Conservation (phyloP, 2,329 filamentous ascomycete genomes). For the Lasiodiplodia theobromae region DNA sequence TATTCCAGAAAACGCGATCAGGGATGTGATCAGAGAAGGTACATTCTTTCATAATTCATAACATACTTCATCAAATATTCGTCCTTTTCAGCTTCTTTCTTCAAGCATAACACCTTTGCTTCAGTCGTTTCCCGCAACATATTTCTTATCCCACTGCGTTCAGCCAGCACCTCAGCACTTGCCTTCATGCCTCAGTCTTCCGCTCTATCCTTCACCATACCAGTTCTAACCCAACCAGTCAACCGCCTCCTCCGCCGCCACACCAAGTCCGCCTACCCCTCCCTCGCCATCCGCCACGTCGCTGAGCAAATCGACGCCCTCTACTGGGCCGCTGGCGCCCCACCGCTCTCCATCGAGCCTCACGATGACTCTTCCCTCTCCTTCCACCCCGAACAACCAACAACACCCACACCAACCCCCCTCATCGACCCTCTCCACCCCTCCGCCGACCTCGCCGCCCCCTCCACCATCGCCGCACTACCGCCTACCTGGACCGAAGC, state of each 20-base stretch:
- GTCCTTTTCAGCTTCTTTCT: background rate
- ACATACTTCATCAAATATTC: background rate
- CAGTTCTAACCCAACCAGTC: constrained; percentile 50
- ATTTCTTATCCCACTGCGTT: background rate
- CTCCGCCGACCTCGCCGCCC: constrained; percentile 6
- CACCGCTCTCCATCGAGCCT: constrained; percentile 4
- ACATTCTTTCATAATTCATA: constrained; percentile 12
- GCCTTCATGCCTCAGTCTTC: background rate
- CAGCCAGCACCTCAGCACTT: background rate
- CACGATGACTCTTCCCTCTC: background rate
- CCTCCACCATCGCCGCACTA: constrained; percentile 42
- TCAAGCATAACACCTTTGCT: background rate
- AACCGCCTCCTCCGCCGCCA: constrained; percentile 72
- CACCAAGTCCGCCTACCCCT: constrained; percentile 69
- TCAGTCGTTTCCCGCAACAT: background rate
- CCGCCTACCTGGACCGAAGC: constrained; percentile 38
- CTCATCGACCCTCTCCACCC: background rate
- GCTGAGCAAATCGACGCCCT: constrained; percentile 75
- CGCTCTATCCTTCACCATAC: background rate
- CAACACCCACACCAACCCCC: background rate
- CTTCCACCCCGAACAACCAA: background rate
- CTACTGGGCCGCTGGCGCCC: constrained; percentile 58
- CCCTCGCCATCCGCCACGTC: constrained; percentile 73
- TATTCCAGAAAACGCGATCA: constrained; percentile 56
- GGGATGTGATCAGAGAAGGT: constrained; percentile 61